A percentile compares a stretch with the other conserved stretches of the same genome.
Conservation (phyloP, 2,329 filamentous ascomycete genomes). For the Fusarium irregulare region DNA sequence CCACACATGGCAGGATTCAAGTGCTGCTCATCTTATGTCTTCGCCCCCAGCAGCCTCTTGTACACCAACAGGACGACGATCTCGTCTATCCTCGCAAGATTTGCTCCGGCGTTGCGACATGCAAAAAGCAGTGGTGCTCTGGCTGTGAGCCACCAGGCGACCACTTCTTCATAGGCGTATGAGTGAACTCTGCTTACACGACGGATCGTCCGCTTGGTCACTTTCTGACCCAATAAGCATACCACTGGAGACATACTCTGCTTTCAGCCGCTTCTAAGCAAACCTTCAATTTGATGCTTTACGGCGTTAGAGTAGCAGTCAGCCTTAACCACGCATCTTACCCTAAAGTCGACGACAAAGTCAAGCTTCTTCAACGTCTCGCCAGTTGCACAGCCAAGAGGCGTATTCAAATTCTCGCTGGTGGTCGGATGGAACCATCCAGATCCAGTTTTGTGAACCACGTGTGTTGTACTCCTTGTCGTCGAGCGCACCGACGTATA, state of each 20-base stretch:
- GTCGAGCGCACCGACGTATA: conserved; percentile 2
- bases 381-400: background rate
- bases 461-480: conserved; percentile 18
- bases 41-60: background rate
- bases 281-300: background rate
- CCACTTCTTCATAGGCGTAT: background rate
- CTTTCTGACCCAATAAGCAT: background rate
- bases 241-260: background rate
- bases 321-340: background rate
- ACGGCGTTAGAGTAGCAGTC: background rate
- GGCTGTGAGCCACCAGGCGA: background rate
- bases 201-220: background rate
- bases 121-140: background rate
- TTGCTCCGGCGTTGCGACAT: conserved; percentile 16
- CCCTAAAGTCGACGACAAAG: conserved; percentile 1
- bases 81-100: conserved; percentile 6
- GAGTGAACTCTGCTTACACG: background rate
- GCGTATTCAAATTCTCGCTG: background rate
- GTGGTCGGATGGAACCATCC: background rate
- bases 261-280: background rate
- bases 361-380: background rate
- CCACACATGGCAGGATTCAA: conserved; percentile 2
- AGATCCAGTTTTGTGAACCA: background rate
- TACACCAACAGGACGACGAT: conserved; percentile 2
- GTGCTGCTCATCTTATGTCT: conserved; percentile 4